A percentile compares a stretch with the other conserved stretches of the same genome.
Evolutionary conservation across 768 basidiomycete genomes (phyloP).

Genomic region (Boletus subcaerulescens): DNA sequence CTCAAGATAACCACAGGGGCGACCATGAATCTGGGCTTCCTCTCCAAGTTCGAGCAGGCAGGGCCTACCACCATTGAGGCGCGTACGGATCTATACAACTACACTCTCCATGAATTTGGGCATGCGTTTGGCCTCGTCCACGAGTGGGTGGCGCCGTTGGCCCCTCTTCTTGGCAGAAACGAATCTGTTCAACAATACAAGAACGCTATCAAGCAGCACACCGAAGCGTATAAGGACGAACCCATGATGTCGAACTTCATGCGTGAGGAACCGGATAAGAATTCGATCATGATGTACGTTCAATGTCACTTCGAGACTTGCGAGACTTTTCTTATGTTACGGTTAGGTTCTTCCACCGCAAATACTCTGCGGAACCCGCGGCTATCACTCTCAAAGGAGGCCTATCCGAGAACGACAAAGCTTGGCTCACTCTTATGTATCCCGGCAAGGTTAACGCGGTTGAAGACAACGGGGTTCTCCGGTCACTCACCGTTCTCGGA

Average conservation of each 20-base stretch:
- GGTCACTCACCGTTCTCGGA: background rate
- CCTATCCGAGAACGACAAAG: background rate
- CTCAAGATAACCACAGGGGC: background rate
- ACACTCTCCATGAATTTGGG: background rate
- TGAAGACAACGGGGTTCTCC: background rate
- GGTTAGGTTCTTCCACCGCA: background rate
- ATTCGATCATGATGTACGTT: background rate
- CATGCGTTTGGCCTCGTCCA: background rate
- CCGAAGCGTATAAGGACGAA: too few relatives aligned
- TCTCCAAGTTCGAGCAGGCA: background rate
- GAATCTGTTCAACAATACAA: too few relatives aligned
- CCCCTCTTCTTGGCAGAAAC: too few relatives aligned
- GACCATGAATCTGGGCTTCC: background rate
- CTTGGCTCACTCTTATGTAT: background rate
- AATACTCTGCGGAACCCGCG: too few relatives aligned
- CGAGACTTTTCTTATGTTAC: background rate
- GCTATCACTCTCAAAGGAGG: background rate
- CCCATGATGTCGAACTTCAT: too few relatives aligned
- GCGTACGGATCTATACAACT: too few relatives aligned
- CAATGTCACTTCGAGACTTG: background rate
- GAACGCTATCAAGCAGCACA: too few relatives aligned
- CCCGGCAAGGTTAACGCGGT: background rate
- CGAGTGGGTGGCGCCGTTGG: background rate
- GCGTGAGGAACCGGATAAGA: background rate
- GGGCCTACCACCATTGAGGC: background rate